Evolutionary conservation across 2,329 filamentous ascomycete species (phyloP).

Genomic region (Ophiostoma quercus): DNA sequence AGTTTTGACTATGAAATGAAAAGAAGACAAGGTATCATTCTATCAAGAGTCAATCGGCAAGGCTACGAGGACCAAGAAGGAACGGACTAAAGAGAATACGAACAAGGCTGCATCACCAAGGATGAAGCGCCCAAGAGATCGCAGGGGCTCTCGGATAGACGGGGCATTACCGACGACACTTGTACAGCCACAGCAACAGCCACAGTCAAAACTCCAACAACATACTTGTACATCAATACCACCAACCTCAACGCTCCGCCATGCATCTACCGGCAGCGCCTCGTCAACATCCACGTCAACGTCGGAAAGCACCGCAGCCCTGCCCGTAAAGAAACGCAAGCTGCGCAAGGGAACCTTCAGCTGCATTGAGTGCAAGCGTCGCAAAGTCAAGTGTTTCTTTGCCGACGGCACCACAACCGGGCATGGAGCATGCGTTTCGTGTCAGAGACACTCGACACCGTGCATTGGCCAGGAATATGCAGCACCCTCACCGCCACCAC

Average conservation of each 20-base stretch:
- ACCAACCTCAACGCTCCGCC: background rate
- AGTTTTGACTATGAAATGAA: background rate
- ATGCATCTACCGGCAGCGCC: background rate
- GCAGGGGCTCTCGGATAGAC: background rate
- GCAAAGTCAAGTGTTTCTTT: slow-evolving; percentile 48
- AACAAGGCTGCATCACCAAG: background rate
- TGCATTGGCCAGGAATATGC: slow-evolving; percentile 45
- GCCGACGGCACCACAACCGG: slow-evolving; percentile 18
- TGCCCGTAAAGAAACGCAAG: slow-evolving; percentile 19
- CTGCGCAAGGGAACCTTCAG: slow-evolving; percentile 51
- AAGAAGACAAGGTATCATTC: no score
- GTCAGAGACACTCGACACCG: slow-evolving; percentile 38
- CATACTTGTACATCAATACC: slow-evolving; percentile 2
- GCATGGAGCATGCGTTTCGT: slow-evolving; percentile 40
- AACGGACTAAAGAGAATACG: background rate
- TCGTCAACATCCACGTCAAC: background rate
- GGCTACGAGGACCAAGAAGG: background rate
- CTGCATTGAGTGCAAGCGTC: slow-evolving; percentile 50
- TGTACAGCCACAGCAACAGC: slow-evolving; percentile 12
- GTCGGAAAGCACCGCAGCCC: background rate
- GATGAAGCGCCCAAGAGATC: background rate
- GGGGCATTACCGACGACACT: background rate
- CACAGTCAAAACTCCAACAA: background rate
- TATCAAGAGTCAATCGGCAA: background rate
- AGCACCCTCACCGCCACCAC: slow-evolving; percentile 14